Evolutionary conservation across 331 rosid species (phyloP).

Genomic region (Cucumis variabilis): DNA sequence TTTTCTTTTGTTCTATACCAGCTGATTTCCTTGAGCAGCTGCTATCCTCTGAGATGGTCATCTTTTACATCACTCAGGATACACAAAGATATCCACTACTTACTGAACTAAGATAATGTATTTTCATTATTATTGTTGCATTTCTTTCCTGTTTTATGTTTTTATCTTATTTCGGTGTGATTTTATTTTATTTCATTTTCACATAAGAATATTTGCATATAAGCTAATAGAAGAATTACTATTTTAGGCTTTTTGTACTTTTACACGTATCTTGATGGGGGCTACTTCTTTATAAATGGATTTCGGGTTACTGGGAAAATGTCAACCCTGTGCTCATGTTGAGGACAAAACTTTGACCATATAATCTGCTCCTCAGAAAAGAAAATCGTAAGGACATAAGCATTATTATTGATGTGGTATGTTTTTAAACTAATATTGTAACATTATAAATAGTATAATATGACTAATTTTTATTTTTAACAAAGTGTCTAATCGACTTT

Average conservation of each 20-base stretch:
- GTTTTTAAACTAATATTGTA: too few relatives aligned
- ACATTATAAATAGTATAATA: too few relatives aligned
- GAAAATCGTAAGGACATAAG: too few relatives aligned
- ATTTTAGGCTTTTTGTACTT: not conserved
- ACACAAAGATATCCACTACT: conserved; percentile 94
- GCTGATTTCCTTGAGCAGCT: conserved; percentile 77
- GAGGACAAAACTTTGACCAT: too few relatives aligned
- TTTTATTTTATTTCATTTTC: not conserved
- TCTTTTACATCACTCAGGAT: conserved; percentile 93
- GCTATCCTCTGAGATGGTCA: conserved; percentile 72
- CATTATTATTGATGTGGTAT: too few relatives aligned
- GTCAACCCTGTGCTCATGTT: conserved; percentile 80
- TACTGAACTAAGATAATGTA: conserved; percentile 87
- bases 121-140: conserved; percentile 25
- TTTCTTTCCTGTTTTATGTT: not conserved
- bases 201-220: not conserved
- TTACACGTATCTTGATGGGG: conserved; percentile 40
- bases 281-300: conserved; percentile 64
- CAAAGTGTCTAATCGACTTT: too few relatives aligned
- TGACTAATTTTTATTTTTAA: too few relatives aligned
- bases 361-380: too few relatives aligned
- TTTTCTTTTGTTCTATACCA: conserved; percentile 38
- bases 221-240: not conserved
- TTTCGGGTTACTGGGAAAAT: conserved; percentile 88
- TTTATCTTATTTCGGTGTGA: not conserved